Evolutionary conservation across 2,329 filamentous ascomycete species (phyloP), one percentile per base, ranked within the genome.

Genomic region (Pezicula rhizophila): DNA sequence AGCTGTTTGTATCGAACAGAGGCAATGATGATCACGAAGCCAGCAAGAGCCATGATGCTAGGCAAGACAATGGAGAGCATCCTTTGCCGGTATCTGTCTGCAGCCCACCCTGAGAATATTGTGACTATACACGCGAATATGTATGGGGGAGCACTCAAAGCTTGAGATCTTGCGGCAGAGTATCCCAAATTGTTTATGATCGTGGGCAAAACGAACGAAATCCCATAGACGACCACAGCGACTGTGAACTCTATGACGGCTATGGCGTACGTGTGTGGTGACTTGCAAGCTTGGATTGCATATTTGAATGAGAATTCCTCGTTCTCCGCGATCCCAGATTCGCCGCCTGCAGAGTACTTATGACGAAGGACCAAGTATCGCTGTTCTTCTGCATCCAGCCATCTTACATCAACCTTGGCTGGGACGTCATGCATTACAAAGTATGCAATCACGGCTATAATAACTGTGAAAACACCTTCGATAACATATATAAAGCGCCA

Each of bases 401-500:
- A 90, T 59, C 79, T 40, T 40, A 12, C 2, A 17, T 64, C 84
- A 25, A 77, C 78, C 46, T 87, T 76, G 64, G 87, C 84, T 3
- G 84, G 85, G 68, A 89, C 89, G 54, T 80, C 77, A 1, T 85
- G 83, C 37, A 89, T 79, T 34, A 79, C 66, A 62, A 88, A 89
- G 66, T 76, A 83, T 61, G 83, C 82, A 48, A 79, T 57, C 50
- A 85, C 63, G 43, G 78, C 76, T 45, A 82, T 68, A 28, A 83
- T 57, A 47, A 79, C 76, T 12, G 84, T 85, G 18, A 85, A 65
- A 14, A 69, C 54, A 7, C 85, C 85, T 63, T 89, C 86, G 10
- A 90, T 66, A 60, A 96, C 85, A 64, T 90, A 89, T 55, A 89
- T 85, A 84, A 84, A 89, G 49, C 85, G 73, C 87, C 87, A 91